Base-by-base conservation (phyloP, 352 stramenopile species). In the Phytophthora pini region DNA sequence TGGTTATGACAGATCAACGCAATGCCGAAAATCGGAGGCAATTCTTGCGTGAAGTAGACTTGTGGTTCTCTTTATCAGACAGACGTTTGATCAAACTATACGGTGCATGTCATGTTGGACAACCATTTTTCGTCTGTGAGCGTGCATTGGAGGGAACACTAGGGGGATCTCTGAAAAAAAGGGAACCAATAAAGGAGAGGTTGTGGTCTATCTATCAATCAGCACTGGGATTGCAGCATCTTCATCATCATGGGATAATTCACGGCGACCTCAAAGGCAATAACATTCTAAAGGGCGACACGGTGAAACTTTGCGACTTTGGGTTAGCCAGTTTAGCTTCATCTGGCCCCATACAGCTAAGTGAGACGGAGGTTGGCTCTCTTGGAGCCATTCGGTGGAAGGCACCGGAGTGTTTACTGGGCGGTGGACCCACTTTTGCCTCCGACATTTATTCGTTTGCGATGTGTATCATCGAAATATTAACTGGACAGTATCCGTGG, bases 121-220 rank as follows among this genome's bases (percentile, higher is more conserved):
- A 27, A 20, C 36, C 36, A 3, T 51, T 64, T 24, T 64, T 57
- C 12, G 26, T 64, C 3, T 57, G 45, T 32, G 56, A 64, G 50
- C 12, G 26, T 10, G 5, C 56, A 24, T n/a, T 50, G n/a, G 1
- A 20, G n/a, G 38, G 13, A 1, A 9, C 38, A 9, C 8, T 43
- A 6, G 38, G 12, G 12, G 12, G 4, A 0, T 22, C 7, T 20
- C 13, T 36, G 8, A 12, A 36, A 7, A 7, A 43, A 43, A 12
- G 13, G 38, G 15, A 43, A 43, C 17, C 38, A 13, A 1, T 20
- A 2, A 0, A 9, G 8, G 10, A 11, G 2, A 36, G 9, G 5
- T 11, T 7, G 31, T 17, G 17, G 17, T 17, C 0, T 20, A 20
- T 43, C 5, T 20, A 20, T 22, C 4, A 43, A 22, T 13, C 38